Conservation (phyloP, 768 basidiomycete genomes). For the Boletus fagicola region DNA sequence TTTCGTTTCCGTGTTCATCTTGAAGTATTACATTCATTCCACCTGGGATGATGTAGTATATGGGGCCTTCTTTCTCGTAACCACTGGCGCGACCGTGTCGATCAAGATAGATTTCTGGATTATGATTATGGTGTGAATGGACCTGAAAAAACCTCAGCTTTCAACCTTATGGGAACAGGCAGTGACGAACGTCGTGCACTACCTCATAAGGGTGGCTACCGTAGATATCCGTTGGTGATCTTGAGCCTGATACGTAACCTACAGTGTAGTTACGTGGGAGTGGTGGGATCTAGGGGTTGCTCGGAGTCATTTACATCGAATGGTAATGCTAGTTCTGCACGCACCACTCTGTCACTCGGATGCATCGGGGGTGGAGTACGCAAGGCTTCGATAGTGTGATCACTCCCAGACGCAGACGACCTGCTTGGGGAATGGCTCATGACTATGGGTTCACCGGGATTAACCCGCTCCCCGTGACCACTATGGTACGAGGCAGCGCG, state of each 20-base stretch:
- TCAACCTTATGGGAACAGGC: not conserved
- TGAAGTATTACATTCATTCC: constrained; percentile 67
- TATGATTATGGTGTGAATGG: constrained; percentile 25
- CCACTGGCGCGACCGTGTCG: constrained; percentile 18
- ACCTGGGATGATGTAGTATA: constrained; percentile 63
- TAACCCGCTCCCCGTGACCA: constrained; percentile 15
- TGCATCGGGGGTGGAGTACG: constrained; percentile 23
- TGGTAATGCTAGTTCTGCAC: not conserved
- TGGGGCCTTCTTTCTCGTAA: constrained; percentile 30
- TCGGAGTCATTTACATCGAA: not conserved
- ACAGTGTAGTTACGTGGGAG: constrained; percentile 26
- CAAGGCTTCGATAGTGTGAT: constrained; percentile 31
- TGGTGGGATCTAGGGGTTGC: constrained; percentile 27
- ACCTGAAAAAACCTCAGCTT: constrained; percentile 19
- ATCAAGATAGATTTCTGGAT: constrained; percentile 26
- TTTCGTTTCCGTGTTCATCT: constrained; percentile 62
- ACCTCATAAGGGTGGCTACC: constrained; percentile 21
- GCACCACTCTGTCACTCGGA: constrained; percentile 28
- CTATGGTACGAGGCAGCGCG: constrained; percentile 23
- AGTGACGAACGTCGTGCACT: constrained; percentile 13
- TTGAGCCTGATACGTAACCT: constrained; percentile 14
- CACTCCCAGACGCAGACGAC: constrained; percentile 27
- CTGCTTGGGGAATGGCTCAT: constrained; percentile 19
- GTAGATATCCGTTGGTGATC: constrained; percentile 34
- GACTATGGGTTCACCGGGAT: constrained; percentile 23